Evolutionary conservation across 352 stramenopile genomes (phyloP), one percentile per base, ranked within the genome.

Genomic region (Pythium chondricola): DNA sequence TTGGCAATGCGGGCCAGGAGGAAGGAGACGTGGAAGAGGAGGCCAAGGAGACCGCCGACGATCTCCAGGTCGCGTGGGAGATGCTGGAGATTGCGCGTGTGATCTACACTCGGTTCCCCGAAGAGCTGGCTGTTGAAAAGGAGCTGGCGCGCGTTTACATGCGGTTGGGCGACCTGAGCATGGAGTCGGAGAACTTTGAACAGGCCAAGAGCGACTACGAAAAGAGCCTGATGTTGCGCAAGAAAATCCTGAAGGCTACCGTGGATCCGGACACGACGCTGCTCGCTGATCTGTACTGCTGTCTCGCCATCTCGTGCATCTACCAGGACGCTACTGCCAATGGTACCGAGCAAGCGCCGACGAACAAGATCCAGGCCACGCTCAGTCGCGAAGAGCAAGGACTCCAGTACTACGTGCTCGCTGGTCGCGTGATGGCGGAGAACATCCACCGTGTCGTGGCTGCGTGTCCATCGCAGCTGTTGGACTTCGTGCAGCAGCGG

Each of bases 1-100:
- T 63, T 58, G 74, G 74, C 7, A 69, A 67, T 32, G 63, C 61
- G 9, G 71, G 70, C 21, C 31, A 63, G 13, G 63, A 64, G 24
- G 58, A 49, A 4, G 58, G 43, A 11, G 70, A 88, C 27, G 68
- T 54, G 8, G 78, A 89, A 26, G 60, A 88, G 39, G 73, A 89
- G 39, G 69, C 74, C 1, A 58, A 61, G 10, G 63, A 79, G 26
- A 66, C 60, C 10, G 66, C 66, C 1, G 81, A 91, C 49, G 83
- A 94, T 52, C 64, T 94, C 37, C 76, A 94, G 40, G 65, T 87
- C 9, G 83, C 83, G 22, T 94, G 83, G 83, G 80, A 94, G 60
- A 87, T 92, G 71, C 74, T 94, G 35, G 83, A 94, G 44, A 53
- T 92, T 10, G 78, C 83, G 25, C 78, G 83, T 18, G 78, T 94